Evolutionary conservation across 805 yeast species (phyloP).

Genomic region (Cyberlindnera saturnus): DNA sequence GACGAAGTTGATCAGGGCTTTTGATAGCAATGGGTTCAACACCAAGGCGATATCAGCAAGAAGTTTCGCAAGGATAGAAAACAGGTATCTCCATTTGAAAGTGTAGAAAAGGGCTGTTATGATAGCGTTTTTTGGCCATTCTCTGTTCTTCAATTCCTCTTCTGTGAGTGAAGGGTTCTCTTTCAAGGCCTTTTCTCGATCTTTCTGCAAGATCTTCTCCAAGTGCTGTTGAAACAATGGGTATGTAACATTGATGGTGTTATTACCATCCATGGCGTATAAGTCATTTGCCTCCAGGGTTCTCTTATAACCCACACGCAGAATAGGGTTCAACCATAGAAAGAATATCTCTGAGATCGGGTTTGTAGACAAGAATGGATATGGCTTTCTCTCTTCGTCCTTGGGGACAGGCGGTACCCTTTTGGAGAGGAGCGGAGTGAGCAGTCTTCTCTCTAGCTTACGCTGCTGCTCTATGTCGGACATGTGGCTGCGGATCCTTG

Average conservation of each 20-base stretch:
- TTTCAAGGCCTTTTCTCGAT: constrained; percentile 25
- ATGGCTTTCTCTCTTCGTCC: constrained; percentile 41
- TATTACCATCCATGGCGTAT: constrained; percentile 31
- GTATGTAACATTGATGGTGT: constrained; percentile 35
- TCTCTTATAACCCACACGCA: constrained; percentile 65
- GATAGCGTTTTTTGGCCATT: constrained; percentile 36
- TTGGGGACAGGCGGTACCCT: constrained; percentile 48
- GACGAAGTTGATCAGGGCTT: constrained; percentile 49
- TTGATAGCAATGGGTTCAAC: constrained; percentile 49
- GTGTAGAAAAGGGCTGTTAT: constrained; percentile 43
- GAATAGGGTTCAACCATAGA: constrained; percentile 63
- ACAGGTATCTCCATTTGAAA: constrained; percentile 38
- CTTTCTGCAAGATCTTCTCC: constrained; percentile 26
- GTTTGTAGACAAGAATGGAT: constrained; percentile 37
- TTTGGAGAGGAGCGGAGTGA: constrained; percentile 30
- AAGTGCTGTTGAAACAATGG: constrained; percentile 30
- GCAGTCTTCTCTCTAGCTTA: constrained; percentile 27
- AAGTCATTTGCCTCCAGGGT: constrained; percentile 63
- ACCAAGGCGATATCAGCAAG: constrained; percentile 42
- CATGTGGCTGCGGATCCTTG: too few relatives aligned
- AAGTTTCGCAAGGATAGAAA: constrained; percentile 36
- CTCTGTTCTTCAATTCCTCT: constrained; percentile 33
- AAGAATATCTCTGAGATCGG: constrained; percentile 41
- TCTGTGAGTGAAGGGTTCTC: constrained; percentile 31
- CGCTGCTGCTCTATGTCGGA: not conserved